These are phyloP conservation scores for Calonectria honghensis DNA, from an alignment of 2,329 filamentous ascomycete species.

Conservation along the genomic window DNA sequence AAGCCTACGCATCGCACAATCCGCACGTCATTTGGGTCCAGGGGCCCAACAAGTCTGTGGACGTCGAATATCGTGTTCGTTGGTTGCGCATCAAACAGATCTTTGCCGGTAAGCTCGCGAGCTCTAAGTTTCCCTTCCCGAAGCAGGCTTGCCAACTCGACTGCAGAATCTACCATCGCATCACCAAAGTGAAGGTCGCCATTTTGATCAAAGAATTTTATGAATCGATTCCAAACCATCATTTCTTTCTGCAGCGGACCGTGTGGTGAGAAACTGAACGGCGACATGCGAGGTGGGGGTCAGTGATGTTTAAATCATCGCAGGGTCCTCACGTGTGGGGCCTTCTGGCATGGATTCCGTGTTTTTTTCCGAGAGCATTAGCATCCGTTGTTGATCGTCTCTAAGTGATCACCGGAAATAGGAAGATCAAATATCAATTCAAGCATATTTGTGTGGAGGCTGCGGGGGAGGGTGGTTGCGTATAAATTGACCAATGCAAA, in stretches of 20 bases:
- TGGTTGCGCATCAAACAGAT: background rate
- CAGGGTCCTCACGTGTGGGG: background rate
- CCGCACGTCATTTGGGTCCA: background rate
- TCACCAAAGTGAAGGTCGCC: background rate
- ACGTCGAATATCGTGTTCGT: background rate
- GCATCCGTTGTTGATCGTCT: background rate
- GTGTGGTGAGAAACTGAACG: background rate
- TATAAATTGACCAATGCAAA: background rate
- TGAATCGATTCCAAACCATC: conserved; percentile 9
- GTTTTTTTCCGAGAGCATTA: background rate
- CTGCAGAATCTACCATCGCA: background rate
- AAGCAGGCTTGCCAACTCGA: background rate
- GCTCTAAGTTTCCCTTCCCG: conserved; percentile 3
- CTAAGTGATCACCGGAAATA: background rate
- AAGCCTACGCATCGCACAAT: conserved; percentile 12
- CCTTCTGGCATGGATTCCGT: background rate
- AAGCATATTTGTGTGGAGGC: background rate
- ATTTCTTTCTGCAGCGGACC: background rate
- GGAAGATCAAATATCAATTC: background rate
- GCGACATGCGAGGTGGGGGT: background rate
- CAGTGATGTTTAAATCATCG: background rate
- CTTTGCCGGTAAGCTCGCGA: background rate
- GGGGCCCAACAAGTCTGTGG: background rate
- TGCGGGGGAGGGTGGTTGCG: background rate
- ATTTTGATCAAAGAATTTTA: background rate